Conservation (phyloP, 441 rosid genomes). For the Macaranga tanarius region DNA sequence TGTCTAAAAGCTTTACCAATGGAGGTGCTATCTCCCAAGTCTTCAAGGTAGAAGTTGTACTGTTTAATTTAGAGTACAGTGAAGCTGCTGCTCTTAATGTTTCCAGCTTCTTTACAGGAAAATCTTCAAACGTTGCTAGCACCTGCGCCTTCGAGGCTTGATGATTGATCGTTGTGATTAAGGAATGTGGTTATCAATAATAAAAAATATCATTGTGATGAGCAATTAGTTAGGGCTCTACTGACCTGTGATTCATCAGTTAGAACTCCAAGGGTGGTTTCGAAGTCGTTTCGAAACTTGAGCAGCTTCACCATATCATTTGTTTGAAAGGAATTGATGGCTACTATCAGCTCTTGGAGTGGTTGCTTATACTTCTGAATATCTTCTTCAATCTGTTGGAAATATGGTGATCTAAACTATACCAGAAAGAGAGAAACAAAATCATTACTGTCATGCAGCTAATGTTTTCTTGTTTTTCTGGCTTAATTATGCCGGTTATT, state of each 20-base stretch:
- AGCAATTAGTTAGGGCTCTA: not conserved
- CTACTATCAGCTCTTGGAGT: conserved; percentile 26
- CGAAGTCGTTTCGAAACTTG: conserved; percentile 27
- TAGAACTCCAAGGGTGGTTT: conserved; percentile 31
- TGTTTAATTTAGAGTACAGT: conserved; percentile 35
- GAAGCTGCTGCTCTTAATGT: conserved; percentile 42
- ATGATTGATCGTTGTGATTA: not conserved
- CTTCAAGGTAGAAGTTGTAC: conserved; percentile 26
- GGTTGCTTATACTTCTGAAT: conserved; percentile 22
- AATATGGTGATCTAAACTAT: conserved; percentile 30
- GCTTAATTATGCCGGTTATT: not conserved
- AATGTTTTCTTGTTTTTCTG: not conserved
- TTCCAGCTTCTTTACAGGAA: conserved; percentile 51
- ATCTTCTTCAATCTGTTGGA: conserved; percentile 39
- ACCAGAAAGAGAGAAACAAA: not conserved
- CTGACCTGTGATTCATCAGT: conserved; percentile 54
- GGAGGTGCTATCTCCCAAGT: conserved; percentile 39
- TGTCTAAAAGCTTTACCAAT: conserved; percentile 30
- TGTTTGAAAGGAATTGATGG: conserved; percentile 31
- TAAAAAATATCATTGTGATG: not conserved
- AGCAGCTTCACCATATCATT: conserved; percentile 38
- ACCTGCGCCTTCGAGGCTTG: conserved; percentile 31
- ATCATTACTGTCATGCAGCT: not conserved
- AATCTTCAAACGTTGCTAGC: conserved; percentile 45
- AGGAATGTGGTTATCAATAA: not conserved